phyloP scores from a whole-genome alignment of 192 early-diverging fungal genomes.

The Mortierella alpina region DNA sequence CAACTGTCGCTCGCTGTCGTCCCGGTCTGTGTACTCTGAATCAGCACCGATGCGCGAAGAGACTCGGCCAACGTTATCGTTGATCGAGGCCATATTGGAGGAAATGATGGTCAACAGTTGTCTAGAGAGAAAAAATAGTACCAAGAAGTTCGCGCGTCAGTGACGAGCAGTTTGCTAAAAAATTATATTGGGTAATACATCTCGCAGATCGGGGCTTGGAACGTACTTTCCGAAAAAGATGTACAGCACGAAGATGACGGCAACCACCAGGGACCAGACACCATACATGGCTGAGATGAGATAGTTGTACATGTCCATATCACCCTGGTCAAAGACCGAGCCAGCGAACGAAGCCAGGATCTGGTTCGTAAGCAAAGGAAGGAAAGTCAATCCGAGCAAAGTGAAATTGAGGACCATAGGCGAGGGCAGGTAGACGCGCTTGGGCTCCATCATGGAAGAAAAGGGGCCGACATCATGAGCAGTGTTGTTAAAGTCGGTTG shows the following conservation, averaged over 20 bases:
- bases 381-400: constrained; percentile 26
- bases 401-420: constrained; percentile 50
- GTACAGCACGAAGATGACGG: constrained; percentile 45
- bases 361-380: constrained; percentile 42
- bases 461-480: constrained; percentile 27
- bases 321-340: constrained; percentile 28
- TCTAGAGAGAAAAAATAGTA: constrained; percentile 12
- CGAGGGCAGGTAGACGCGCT: constrained; percentile 41
- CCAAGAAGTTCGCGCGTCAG: background rate
- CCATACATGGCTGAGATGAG: constrained; percentile 51
- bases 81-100: constrained; percentile 51
- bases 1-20: constrained; percentile 48
- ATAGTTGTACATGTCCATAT: constrained; percentile 32
- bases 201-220: background rate
- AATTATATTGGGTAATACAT: background rate
- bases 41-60: constrained; percentile 47
- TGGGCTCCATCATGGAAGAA: constrained; percentile 55
- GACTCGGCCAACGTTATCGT: constrained; percentile 44
- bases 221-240: constrained; percentile 55
- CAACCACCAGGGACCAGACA: constrained; percentile 43
- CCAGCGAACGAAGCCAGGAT: constrained; percentile 50
- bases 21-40: constrained; percentile 48
- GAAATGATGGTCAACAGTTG: constrained; percentile 54
- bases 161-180: background rate
- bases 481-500: constrained; percentile 13